Base-by-base conservation (phyloP, 176 grass and related monocot genomes). In the Triticum dicoccoides region DNA sequence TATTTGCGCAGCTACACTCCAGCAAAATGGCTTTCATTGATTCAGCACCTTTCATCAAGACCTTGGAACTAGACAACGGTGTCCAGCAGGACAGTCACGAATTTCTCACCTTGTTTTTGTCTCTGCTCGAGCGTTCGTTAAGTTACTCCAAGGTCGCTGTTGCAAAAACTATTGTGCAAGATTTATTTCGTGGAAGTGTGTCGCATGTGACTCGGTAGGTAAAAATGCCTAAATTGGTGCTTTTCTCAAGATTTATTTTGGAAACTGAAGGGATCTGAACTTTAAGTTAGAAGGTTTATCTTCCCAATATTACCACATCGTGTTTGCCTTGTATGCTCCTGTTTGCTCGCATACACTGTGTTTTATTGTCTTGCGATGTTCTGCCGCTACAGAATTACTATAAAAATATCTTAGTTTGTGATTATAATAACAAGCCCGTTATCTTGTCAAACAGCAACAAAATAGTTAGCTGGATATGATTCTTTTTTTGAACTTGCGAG, bases 11-110 rank as follows among this genome's bases (percentile, higher is more conserved):
- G 84, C 85, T 99, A 79, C 94, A 96, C 77, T 92, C 92, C 32
- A 99, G 97, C 85, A 94, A 90, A 84, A 91, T 91, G 87, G 80
- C 90, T 24, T 96, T 89, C 91, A 96, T 99, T 17, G 97, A 99
- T 67, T 96, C 97, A 0, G 92, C 92, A 0, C 97, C 97, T 69
- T 99, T 99, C 71, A 94, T 94, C 76, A 94, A 93, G 70, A 86
- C 92, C 2, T 83, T 96, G 87, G 92, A 96, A 72, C 76, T 99
- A 64, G 97, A 96, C 68, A 96, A 99, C 78, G 97, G 94, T 81
- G 97, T 99, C 49, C 97, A 96, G 73, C 97, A 99, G 76, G 97
- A 99, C 85, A 91, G 92, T 47, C 97, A 99, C 83, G 97, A 99
- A 83, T 99, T 99, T 45, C 87, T 99, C 54, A 99, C 97, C 49